phyloP scores from a whole-genome alignment of 78 protist genomes.

The Creolimax fragrantissima region DNA sequence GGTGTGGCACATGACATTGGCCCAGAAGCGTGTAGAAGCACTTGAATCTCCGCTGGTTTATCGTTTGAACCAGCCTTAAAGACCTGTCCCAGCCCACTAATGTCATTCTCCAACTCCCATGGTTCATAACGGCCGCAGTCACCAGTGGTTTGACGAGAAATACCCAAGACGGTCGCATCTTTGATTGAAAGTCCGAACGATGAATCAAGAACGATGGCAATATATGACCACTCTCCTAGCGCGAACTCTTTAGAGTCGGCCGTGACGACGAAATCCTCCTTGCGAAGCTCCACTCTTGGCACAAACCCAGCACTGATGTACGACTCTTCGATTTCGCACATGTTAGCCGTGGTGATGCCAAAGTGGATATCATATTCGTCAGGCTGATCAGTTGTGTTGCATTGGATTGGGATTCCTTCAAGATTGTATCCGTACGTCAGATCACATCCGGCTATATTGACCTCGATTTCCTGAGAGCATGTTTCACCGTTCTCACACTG shows the following conservation, averaged over 20 bases:
- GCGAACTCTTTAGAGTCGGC: background rate
- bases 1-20: background rate
- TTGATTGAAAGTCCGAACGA: background rate
- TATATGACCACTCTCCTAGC: background rate
- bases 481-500: background rate
- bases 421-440: background rate
- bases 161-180: background rate
- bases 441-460: background rate
- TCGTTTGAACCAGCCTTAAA: background rate
- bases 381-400: background rate
- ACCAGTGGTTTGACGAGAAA: background rate
- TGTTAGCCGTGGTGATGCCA: background rate
- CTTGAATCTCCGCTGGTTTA: background rate
- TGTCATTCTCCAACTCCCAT: background rate
- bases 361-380: background rate
- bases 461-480: background rate
- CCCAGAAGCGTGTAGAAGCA: background rate
- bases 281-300: background rate
- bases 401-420: background rate
- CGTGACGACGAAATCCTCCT: background rate
- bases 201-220: background rate
- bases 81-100: background rate
- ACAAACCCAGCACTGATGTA: background rate
- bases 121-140: background rate
- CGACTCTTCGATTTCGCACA: background rate